Evolutionary conservation across 208 protist genomes (phyloP).

Genomic region (Trypanosoma theileri): DNA sequence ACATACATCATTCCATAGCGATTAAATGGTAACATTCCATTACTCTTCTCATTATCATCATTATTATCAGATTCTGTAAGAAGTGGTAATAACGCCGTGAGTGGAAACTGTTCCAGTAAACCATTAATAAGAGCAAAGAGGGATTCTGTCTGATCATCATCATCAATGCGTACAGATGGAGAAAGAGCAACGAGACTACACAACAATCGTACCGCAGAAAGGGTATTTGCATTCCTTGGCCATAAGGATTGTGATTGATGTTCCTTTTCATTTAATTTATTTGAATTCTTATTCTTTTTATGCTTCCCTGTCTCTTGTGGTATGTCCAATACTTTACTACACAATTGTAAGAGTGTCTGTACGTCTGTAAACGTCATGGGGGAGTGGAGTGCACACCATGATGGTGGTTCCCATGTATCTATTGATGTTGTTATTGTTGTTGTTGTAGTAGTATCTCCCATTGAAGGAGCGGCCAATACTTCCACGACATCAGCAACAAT

Average conservation of each 20-base stretch:
- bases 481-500: slow-evolving; percentile 25
- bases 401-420: slow-evolving; percentile 33
- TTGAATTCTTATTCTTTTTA: too few relatives aligned
- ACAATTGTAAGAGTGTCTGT: slow-evolving; percentile 22
- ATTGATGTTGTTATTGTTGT: neutral
- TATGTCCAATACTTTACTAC: slow-evolving; percentile 1
- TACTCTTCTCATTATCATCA: slow-evolving; percentile 26
- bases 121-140: slow-evolving; percentile 46
- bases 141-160: slow-evolving; percentile 56
- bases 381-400: slow-evolving; percentile 24
- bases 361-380: slow-evolving; percentile 32
- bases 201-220: slow-evolving; percentile 45
- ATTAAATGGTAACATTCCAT: slow-evolving; percentile 28
- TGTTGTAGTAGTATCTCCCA: neutral
- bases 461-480: slow-evolving; percentile 9
- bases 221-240: slow-evolving; percentile 24
- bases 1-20: slow-evolving; percentile 47
- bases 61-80: slow-evolving; percentile 31
- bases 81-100: slow-evolving; percentile 47
- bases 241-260: slow-evolving; percentile 10
- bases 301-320: too few relatives aligned
- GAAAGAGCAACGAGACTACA: slow-evolving; percentile 44
- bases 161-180: slow-evolving; percentile 50
- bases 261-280: neutral
- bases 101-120: slow-evolving; percentile 49